Percentiles rank a stretch among this genome's conserved stretches.
These are phyloP conservation scores for Phaeosphaeria sp. DNA, from an alignment of 2,329 filamentous ascomycete genomes.

Conservation along the genomic window DNA sequence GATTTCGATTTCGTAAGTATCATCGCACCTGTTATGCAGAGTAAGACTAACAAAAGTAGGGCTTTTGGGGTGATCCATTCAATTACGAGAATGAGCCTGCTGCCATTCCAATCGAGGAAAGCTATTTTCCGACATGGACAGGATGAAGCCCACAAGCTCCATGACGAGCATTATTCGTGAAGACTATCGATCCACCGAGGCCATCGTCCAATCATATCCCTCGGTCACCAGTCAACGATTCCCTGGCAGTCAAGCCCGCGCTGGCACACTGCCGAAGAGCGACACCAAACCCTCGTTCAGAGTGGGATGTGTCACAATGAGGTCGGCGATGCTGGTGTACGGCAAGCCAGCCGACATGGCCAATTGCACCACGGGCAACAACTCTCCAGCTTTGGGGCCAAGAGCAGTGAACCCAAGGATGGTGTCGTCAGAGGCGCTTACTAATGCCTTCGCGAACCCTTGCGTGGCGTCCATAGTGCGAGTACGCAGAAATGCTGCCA, in stretches of 20 bases:
- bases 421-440: background rate
- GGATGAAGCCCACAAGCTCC: slow-evolving; percentile 4
- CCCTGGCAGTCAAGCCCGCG: background rate
- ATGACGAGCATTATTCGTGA: background rate
- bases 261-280: slow-evolving; percentile 8
- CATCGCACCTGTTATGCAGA: background rate
- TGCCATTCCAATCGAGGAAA: slow-evolving; percentile 25
- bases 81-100: slow-evolving; percentile 40
- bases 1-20: slow-evolving; percentile 48
- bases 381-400: slow-evolving; percentile 14
- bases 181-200: too few species aligned
- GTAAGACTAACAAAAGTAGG: slow-evolving; percentile 26
- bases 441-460: slow-evolving; percentile 15
- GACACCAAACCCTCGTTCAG: slow-evolving; percentile 14
- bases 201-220: too few species aligned
- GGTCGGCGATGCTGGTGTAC: slow-evolving; percentile 10
- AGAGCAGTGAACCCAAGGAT: slow-evolving; percentile 20
- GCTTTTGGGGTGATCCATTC: slow-evolving; percentile 49
- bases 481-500: slow-evolving; percentile 13
- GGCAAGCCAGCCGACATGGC: slow-evolving; percentile 16
- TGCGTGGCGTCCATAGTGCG: slow-evolving; percentile 16
- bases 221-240: background rate
- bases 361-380: slow-evolving; percentile 20
- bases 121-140: slow-evolving; percentile 29
- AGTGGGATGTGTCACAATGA: slow-evolving; percentile 20